A percentile compares a stretch with the other conserved stretches of the same genome.
phyloP scores from a whole-genome alignment of 1,139 yeast species.

The Hyphopichia burtonii region DNA sequence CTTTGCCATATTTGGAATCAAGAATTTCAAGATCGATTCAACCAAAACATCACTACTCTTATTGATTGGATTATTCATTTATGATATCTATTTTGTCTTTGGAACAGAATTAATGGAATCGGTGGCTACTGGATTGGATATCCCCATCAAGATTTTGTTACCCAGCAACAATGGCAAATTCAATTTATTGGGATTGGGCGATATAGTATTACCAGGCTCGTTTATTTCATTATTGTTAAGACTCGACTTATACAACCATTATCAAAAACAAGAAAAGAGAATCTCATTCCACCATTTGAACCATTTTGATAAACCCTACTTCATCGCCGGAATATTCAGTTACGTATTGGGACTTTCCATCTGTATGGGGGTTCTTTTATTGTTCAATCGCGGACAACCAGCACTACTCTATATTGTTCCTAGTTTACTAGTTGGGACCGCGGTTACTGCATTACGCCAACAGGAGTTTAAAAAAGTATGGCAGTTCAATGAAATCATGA shows the following conservation, averaged over 20 bases:
- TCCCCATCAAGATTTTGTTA: constrained; percentile 55
- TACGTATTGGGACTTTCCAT: constrained; percentile 45
- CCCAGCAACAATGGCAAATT: constrained; percentile 23
- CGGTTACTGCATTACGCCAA: constrained; percentile 29
- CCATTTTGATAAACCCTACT: constrained; percentile 44
- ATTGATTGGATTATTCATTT: constrained; percentile 51
- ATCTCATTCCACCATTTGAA: constrained; percentile 39
- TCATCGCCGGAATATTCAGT: constrained; percentile 37
- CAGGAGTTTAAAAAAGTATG: constrained; percentile 45
- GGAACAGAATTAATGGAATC: constrained; percentile 60
- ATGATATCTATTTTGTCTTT: constrained; percentile 69
- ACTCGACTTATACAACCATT: constrained; percentile 45
- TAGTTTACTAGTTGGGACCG: constrained; percentile 34
- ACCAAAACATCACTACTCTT: constrained; percentile 47
- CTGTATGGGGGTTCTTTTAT: constrained; percentile 41
- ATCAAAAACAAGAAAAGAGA: constrained; percentile 16
- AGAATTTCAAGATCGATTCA: constrained; percentile 27
- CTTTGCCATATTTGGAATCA: constrained; percentile 36
- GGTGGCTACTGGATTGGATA: constrained; percentile 57
- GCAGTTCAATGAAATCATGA: constrained; percentile 21
- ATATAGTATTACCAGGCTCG: constrained; percentile 57
- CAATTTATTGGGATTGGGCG: constrained; percentile 55
- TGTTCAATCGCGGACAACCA: constrained; percentile 56
- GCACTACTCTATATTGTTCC: constrained; percentile 68
- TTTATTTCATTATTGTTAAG: constrained; percentile 50